Evolutionary conservation across 2,329 filamentous ascomycete genomes (phyloP).

Genomic region (Ophidiomyces ophidiicola): DNA sequence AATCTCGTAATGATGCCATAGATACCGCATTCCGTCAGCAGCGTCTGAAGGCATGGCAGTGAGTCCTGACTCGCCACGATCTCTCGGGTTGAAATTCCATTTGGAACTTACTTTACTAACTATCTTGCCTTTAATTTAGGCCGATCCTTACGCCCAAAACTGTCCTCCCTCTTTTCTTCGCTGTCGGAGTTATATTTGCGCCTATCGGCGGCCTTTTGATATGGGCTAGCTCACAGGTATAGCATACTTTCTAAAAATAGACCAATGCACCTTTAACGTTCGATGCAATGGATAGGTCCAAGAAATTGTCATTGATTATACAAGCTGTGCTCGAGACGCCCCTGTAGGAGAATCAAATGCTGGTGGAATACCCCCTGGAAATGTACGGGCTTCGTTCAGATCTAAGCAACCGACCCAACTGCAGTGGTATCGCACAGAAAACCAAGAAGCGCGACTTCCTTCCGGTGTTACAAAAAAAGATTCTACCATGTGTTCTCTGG

Average conservation of each 20-base stretch:
- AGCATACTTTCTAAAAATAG: conserved; percentile 15
- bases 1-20: conserved; percentile 27
- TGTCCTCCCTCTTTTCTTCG: conserved; percentile 80
- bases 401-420: conserved; percentile 29
- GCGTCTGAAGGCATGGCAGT: conserved; percentile 97
- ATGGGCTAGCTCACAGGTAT: conserved; percentile 70
- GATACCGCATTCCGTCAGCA: conserved; percentile 96
- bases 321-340: conserved; percentile 54
- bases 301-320: conserved; percentile 86
- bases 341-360: conserved; percentile 33
- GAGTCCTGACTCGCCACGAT: conserved; percentile 34
- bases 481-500: conserved; percentile 54
- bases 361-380: conserved; percentile 44
- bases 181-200: conserved; percentile 80
- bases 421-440: conserved; percentile 23
- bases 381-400: conserved; percentile 62
- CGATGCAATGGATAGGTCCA: conserved; percentile 51
- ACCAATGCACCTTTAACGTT: conserved; percentile 1
- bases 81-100: background rate
- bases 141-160: conserved; percentile 93
- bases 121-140: conserved; percentile 36
- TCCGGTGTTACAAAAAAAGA: conserved; percentile 19
- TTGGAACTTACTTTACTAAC: background rate
- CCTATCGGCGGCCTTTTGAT: conserved; percentile 79
- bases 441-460: conserved; percentile 17